Percentiles rank a stretch among this genome's conserved stretches.
Evolutionary conservation across 164 flowering plant genomes (phyloP).

Genomic region (Chloranthus sessilifolius): DNA sequence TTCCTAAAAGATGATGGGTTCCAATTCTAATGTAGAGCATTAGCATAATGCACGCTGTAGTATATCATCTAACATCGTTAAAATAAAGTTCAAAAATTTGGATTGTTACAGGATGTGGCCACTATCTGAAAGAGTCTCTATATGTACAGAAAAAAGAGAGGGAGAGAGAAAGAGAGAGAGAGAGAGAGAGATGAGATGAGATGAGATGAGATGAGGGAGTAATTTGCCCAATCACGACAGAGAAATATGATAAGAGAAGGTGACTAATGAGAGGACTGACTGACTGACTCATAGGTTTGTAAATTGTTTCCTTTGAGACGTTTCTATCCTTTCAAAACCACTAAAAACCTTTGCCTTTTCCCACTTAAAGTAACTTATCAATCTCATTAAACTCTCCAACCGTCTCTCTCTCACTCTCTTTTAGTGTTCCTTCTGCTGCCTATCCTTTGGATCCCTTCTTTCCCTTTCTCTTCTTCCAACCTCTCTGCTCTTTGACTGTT

Average conservation of each 20-base stretch:
- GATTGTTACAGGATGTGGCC: no score
- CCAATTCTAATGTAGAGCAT: no score
- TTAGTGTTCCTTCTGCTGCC: no score
- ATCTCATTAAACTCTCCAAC: slow-evolving; percentile 18
- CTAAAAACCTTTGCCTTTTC: slow-evolving; percentile 52
- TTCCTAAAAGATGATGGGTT: no score
- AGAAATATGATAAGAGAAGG: slow-evolving; percentile 24
- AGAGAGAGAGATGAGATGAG: slow-evolving; percentile 4
- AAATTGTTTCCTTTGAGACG: slow-evolving; percentile 30
- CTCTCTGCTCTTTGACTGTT: slow-evolving; percentile 20
- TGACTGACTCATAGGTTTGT: slow-evolving; percentile 26
- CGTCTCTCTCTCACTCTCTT: no score
- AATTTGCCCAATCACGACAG: slow-evolving; percentile 33
- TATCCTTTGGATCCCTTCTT: slow-evolving; percentile 29
- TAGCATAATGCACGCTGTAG: no score
- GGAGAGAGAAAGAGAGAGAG: slow-evolving; percentile 7
- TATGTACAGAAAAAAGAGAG: not conserved
- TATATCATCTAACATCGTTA: no score
- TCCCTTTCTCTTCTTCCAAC: slow-evolving; percentile 5
- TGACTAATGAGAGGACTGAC: no score
- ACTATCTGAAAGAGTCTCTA: no score
- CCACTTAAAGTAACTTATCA: slow-evolving; percentile 51
- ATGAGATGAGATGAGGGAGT: slow-evolving; percentile 4
- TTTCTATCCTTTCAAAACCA: slow-evolving; percentile 32
- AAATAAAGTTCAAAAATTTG: no score